Percentiles rank a stretch among this genome's conserved stretches.
Conservation (phyloP, 2,329 filamentous ascomycete species). For the Clarireedia sp. region DNA sequence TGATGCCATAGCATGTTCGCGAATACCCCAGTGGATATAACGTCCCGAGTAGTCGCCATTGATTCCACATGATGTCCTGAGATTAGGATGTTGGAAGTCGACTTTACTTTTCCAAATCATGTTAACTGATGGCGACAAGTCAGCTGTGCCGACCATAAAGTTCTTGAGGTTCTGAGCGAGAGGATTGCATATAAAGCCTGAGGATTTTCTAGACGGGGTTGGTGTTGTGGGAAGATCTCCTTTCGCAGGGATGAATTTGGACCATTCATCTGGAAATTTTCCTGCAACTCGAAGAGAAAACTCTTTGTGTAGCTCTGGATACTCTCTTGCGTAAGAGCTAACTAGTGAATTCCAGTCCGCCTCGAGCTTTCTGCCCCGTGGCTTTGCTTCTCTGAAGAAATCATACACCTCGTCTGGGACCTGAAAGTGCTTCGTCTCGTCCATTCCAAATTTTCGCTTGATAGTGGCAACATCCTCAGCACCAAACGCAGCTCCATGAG, state of each 20-base stretch:
- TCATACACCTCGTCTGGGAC: constrained; percentile 39
- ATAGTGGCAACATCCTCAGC: constrained; percentile 11
- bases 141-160: constrained; percentile 47
- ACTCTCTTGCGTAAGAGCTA: constrained; percentile 34
- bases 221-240: constrained; percentile 37
- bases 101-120: constrained; percentile 48
- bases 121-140: constrained; percentile 45
- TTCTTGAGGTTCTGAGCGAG: constrained; percentile 39
- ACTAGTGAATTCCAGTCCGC: constrained; percentile 40
- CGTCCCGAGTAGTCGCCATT: constrained; percentile 47
- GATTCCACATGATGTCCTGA: constrained; percentile 38
- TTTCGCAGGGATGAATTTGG: constrained; percentile 36
- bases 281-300: constrained; percentile 41
- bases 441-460: constrained; percentile 35
- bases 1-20: constrained; percentile 53
- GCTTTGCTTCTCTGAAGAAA: constrained; percentile 41
- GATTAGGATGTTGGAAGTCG: constrained; percentile 39
- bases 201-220: constrained; percentile 43
- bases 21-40: constrained; percentile 52
- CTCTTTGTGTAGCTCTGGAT: constrained; percentile 43
- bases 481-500: constrained; percentile 20
- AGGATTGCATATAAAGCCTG: constrained; percentile 42
- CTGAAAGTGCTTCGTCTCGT: constrained; percentile 31
- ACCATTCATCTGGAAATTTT: constrained; percentile 41
- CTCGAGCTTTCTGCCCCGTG: constrained; percentile 36